Evolutionary conservation across 164 flowering plant genomes (phyloP).

Genomic region (Sedum album): DNA sequence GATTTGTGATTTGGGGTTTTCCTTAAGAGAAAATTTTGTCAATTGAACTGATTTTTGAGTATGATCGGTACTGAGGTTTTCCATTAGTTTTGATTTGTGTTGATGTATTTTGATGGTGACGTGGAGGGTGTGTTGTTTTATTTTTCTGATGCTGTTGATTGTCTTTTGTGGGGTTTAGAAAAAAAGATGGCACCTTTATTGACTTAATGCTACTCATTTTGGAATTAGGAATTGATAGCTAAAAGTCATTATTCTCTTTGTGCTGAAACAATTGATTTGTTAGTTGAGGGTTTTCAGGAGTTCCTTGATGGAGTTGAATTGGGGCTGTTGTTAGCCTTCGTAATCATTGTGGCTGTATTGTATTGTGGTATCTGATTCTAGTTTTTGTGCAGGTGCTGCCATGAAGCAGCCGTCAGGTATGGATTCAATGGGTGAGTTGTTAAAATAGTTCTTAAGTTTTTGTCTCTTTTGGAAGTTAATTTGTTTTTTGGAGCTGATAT

Average conservation of each 20-base stretch:
- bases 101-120: not conserved
- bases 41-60: not conserved
- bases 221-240: constrained; percentile 1
- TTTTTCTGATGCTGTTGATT: not conserved
- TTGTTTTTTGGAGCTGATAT: not conserved
- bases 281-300: no score
- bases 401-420: not conserved
- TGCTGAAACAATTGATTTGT: not conserved
- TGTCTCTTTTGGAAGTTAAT: not conserved
- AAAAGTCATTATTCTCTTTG: not conserved
- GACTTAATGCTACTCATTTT: constrained; percentile 4
- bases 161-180: constrained; percentile 7
- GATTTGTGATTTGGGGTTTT: not conserved
- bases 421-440: not conserved
- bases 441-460: not conserved
- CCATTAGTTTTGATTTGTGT: not conserved
- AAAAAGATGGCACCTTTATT: constrained; percentile 3
- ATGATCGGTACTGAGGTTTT: not conserved
- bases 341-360: no score
- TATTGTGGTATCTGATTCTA: not conserved
- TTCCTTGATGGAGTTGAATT: no score
- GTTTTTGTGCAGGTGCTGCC: not conserved
- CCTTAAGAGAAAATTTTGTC: not conserved
- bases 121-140: not conserved
- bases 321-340: no score